phyloP scores from a whole-genome alignment of 345 rosid species.

The Dimocarpus longan region DNA sequence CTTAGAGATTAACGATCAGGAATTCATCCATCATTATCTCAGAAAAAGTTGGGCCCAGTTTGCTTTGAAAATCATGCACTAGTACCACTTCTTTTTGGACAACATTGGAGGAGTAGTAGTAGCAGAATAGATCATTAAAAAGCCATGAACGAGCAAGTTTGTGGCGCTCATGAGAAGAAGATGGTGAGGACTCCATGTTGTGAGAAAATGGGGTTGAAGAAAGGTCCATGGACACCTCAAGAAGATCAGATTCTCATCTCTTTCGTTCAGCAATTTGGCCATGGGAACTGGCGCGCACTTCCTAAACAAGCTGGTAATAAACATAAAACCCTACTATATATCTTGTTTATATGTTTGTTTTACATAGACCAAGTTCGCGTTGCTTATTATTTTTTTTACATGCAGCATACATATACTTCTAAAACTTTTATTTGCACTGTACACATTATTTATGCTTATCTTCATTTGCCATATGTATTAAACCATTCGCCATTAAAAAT shows the following conservation, averaged over 20 bases:
- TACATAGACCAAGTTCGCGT: no score
- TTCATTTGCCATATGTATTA: no score
- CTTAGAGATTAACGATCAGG: slow-evolving; percentile 15
- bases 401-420: no score
- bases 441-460: no score
- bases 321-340: no score
- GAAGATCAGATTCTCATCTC: slow-evolving; percentile 45
- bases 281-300: slow-evolving; percentile 52
- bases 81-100: neutral
- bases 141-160: neutral
- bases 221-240: slow-evolving; percentile 56
- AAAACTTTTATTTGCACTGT: no score
- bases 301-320: slow-evolving; percentile 50
- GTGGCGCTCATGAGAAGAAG: neutral
- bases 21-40: neutral
- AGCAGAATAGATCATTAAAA: neutral
- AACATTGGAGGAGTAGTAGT: neutral
- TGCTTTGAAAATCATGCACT: slow-evolving; percentile 25
- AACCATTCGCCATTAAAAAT: no score
- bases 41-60: neutral
- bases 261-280: slow-evolving; percentile 38
- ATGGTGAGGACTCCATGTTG: slow-evolving; percentile 45
- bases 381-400: no score
- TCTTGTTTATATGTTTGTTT: no score
- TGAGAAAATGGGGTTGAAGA: slow-evolving; percentile 48